phyloP scores from a whole-genome alignment of 148 eudicot species.

The Rhododendron simsii region DNA sequence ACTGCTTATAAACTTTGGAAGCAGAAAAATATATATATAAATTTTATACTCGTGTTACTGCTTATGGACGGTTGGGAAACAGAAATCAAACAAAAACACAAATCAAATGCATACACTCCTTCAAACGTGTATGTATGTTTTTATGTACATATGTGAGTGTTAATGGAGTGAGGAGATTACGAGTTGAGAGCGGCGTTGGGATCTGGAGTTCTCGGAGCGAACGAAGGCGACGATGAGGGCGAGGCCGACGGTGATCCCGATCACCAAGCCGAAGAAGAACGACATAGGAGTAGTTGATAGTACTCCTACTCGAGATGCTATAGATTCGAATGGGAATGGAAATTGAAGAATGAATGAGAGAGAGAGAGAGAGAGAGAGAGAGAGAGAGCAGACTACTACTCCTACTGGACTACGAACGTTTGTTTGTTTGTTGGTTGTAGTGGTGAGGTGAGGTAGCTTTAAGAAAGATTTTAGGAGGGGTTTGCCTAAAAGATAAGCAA shows the following conservation, averaged over 20 bases:
- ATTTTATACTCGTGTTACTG: not conserved
- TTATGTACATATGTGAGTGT: not conserved
- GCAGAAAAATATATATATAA: not conserved
- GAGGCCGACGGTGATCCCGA: constrained; percentile 59
- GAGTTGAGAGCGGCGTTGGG: constrained; percentile 58
- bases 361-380: not conserved
- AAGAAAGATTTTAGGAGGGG: not conserved
- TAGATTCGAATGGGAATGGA: not conserved
- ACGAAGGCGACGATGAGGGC: constrained; percentile 57
- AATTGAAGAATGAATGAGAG: not conserved
- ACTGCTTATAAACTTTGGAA: not conserved
- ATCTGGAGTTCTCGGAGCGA: constrained; percentile 80
- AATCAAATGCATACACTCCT: not conserved
- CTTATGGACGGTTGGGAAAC: not conserved
- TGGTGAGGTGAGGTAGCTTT: not conserved
- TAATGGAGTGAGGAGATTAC: not conserved
- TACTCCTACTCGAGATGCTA: not conserved
- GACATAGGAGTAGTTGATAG: constrained; percentile 27
- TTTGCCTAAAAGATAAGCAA: not conserved
- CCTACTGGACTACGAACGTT: too few species aligned
- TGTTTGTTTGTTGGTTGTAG: not conserved
- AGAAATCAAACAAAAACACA: not conserved
- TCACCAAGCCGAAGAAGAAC: constrained; percentile 51
- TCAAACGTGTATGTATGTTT: not conserved
- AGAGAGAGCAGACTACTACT: not conserved